These are phyloP conservation scores for Rhynchospora tenuis DNA, from an alignment of 176 grass and related monocot species.

Conservation along the genomic window DNA sequence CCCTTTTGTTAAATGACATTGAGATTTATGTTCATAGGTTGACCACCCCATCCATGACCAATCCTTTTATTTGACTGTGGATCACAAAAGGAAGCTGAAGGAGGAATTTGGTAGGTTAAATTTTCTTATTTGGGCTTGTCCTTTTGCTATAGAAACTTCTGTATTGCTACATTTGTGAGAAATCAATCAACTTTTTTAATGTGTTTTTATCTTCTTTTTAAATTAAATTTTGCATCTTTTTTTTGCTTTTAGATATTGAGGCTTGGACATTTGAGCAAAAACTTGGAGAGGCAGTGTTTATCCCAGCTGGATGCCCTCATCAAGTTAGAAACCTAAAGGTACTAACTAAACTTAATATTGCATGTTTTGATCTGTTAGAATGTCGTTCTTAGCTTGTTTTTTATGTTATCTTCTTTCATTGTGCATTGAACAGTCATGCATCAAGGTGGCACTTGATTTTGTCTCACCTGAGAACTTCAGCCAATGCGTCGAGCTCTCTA, in stretches of 20 bases:
- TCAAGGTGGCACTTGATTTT: slow-evolving; percentile 89
- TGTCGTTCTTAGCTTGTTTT: background rate
- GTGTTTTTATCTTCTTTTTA: background rate
- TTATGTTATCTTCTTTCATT: background rate
- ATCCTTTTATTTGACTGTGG: slow-evolving; percentile 66
- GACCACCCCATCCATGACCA: slow-evolving; percentile 88
- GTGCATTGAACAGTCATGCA: slow-evolving; percentile 56
- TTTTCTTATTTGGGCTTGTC: background rate
- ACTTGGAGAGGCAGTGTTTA: slow-evolving; percentile 90
- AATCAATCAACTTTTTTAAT: background rate
- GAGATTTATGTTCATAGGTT: slow-evolving; percentile 41
- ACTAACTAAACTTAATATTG: background rate
- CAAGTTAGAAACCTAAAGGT: slow-evolving; percentile 99
- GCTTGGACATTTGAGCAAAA: slow-evolving; percentile 98
- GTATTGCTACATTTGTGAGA: background rate
- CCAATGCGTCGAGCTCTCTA: slow-evolving; percentile 60
- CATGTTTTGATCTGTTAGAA: background rate
- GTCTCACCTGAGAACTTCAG: slow-evolving; percentile 78
- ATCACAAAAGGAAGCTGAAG: slow-evolving; percentile 83
- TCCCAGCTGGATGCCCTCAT: slow-evolving; percentile 90
- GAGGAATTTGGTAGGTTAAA: slow-evolving; percentile 65
- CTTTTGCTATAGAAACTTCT: background rate
- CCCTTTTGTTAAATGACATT: background rate
- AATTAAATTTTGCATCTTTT: slow-evolving; percentile 1
- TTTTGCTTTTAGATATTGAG: slow-evolving; percentile 49